phyloP scores from a whole-genome alignment of 179 eudicot genomes.

The Silene noctiflora region DNA sequence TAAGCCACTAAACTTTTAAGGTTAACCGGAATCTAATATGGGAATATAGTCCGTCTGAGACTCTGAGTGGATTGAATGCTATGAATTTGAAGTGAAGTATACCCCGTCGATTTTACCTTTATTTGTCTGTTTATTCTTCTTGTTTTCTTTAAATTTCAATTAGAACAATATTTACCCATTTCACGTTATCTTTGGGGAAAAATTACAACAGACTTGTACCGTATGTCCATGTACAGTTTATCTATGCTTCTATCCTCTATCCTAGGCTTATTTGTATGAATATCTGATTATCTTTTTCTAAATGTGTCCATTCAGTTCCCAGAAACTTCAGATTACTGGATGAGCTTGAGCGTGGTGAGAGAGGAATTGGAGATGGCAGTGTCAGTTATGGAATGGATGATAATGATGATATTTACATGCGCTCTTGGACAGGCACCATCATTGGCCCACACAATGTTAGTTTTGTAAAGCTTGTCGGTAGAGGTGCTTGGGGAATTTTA shows the following conservation, averaged over 20 bases:
- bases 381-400: slow-evolving; percentile 83
- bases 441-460: slow-evolving; percentile 70
- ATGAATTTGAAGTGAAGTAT: too few relatives aligned
- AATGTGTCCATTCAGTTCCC: slow-evolving; percentile 42
- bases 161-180: too few relatives aligned
- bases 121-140: too few relatives aligned
- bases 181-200: too few relatives aligned
- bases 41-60: too few relatives aligned
- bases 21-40: too few relatives aligned
- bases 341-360: slow-evolving; percentile 77
- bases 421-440: slow-evolving; percentile 75
- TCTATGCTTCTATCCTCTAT: not conserved
- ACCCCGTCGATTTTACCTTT: too few relatives aligned
- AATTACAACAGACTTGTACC: not conserved
- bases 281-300: not conserved
- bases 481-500: too few relatives aligned
- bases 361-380: slow-evolving; percentile 74
- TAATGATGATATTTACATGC: slow-evolving; percentile 65
- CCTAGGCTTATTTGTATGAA: not conserved
- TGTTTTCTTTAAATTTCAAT: too few relatives aligned
- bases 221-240: too few relatives aligned
- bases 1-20: too few relatives aligned
- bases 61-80: too few relatives aligned
- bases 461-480: not conserved
- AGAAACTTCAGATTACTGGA: slow-evolving; percentile 69